Evolutionary conservation across 208 protist genomes (phyloP).

Genomic region (Acanthamoeba royreba): DNA sequence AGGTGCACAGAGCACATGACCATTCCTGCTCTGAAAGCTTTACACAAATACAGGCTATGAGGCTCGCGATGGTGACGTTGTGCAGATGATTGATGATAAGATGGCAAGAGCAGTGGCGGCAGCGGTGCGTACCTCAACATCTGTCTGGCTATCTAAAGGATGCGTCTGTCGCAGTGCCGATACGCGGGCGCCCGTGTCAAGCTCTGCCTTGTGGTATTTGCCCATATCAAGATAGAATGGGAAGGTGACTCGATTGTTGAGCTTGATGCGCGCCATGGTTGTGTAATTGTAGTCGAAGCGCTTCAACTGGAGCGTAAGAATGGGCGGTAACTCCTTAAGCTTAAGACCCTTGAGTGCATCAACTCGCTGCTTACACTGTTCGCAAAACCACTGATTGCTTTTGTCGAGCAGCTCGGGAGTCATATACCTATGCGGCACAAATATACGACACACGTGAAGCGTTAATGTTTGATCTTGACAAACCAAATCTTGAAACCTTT

Average conservation of each 20-base stretch:
- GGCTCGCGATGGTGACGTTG: too few relatives aligned
- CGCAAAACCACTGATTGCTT: constrained; percentile 52
- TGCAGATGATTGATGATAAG: too few relatives aligned
- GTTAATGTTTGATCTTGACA: background rate
- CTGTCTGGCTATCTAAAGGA: too few relatives aligned
- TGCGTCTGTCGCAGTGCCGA: too few relatives aligned
- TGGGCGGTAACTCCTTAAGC: constrained; percentile 55
- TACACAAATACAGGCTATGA: too few relatives aligned
- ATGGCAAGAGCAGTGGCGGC: too few relatives aligned
- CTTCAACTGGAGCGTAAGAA: constrained; percentile 72
- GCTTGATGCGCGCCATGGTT: constrained; percentile 65
- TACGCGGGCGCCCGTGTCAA: too few relatives aligned
- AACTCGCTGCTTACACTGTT: constrained; percentile 43
- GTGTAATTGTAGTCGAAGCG: constrained; percentile 73
- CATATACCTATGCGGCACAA: constrained; percentile 32
- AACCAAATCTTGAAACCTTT: background rate
- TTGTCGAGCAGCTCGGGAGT: constrained; percentile 17
- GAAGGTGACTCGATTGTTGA: constrained; percentile 63
- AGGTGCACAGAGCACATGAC: background rate
- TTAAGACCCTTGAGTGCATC: constrained; percentile 66
- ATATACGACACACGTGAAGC: background rate
- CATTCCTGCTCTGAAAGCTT: background rate
- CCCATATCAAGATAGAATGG: constrained; percentile 55
- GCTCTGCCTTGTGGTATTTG: background rate
- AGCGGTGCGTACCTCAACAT: too few relatives aligned